These are phyloP conservation scores for Phaeosphaeriaceae sp. DNA, from an alignment of 2,329 filamentous ascomycete species.

Conservation along the genomic window DNA sequence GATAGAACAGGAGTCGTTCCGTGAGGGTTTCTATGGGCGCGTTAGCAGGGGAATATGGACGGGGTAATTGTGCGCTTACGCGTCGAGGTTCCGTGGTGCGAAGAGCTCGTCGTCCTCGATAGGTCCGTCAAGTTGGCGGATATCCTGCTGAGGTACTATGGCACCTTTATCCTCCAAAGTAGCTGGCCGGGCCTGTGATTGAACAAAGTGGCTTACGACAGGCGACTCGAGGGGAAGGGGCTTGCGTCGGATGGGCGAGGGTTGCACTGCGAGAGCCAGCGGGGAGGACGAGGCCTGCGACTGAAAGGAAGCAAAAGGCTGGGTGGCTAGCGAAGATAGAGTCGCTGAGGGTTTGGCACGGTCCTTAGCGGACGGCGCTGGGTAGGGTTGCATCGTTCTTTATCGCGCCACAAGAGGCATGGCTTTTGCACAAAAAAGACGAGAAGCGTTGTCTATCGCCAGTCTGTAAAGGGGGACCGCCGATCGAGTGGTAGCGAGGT, in stretches of 20 bases:
- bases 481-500: background rate
- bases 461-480: constrained; percentile 9
- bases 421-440: constrained; percentile 45
- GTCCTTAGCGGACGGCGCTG: constrained; percentile 29
- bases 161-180: constrained; percentile 19
- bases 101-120: constrained; percentile 44
- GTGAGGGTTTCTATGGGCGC: constrained; percentile 42
- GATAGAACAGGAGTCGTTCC: constrained; percentile 41
- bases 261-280: constrained; percentile 30
- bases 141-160: constrained; percentile 30
- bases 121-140: constrained; percentile 22
- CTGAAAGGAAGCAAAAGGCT: constrained; percentile 54
- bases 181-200: constrained; percentile 43
- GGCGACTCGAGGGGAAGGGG: constrained; percentile 61
- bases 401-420: constrained; percentile 39
- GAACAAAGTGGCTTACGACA: constrained; percentile 53
- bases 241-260: constrained; percentile 58
- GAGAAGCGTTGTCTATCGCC: constrained; percentile 26
- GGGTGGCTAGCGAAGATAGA: constrained; percentile 50
- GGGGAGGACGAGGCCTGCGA: constrained; percentile 50
- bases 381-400: constrained; percentile 35
- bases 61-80: constrained; percentile 33
- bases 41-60: constrained; percentile 8
- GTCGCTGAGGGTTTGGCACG: constrained; percentile 41
- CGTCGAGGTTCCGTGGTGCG: constrained; percentile 47